A percentile compares a stretch with the other conserved stretches of the same genome.
Conservation (phyloP, 2,329 filamentous ascomycete species). For the Thermoascus crustaceus region DNA sequence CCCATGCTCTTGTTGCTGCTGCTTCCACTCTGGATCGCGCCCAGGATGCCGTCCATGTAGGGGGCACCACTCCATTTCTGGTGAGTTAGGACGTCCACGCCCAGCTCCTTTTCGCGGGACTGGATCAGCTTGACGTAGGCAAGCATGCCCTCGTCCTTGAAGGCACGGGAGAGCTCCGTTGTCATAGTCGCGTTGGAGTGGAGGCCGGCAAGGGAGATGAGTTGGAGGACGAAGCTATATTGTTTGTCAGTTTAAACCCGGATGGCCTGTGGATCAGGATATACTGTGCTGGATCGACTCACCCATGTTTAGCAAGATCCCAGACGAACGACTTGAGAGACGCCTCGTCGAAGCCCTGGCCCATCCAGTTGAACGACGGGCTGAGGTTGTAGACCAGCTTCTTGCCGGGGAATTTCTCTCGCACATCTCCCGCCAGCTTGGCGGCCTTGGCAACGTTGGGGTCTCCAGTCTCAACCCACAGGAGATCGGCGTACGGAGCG, state of each 20-base stretch:
- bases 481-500: constrained; percentile 82
- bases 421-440: constrained; percentile 68
- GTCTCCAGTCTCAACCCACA: constrained; percentile 95
- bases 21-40: constrained; percentile 84
- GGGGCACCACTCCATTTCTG: constrained; percentile 68
- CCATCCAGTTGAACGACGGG: constrained; percentile 98
- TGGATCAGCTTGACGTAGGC: constrained; percentile 96
- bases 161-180: constrained; percentile 68
- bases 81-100: constrained; percentile 87
- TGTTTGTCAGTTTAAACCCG: constrained; percentile 11
- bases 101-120: constrained; percentile 77
- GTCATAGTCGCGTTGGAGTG: constrained; percentile 57
- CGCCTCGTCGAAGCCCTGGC: constrained; percentile 77
- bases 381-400: constrained; percentile 93
- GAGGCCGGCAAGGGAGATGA: constrained; percentile 57
- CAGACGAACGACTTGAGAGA: constrained; percentile 87
- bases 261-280: too few relatives aligned
- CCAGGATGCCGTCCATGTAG: constrained; percentile 83
- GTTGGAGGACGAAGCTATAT: constrained; percentile 51
- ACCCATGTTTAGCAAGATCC: constrained; percentile 88
- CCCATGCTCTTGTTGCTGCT: constrained; percentile 90
- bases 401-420: constrained; percentile 63
- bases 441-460: constrained; percentile 71
- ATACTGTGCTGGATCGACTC: constrained; percentile 40
- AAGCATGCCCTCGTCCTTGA: constrained; percentile 89